Base-by-base conservation (phyloP, 768 basidiomycete genomes). In the Lactarius vividus region DNA sequence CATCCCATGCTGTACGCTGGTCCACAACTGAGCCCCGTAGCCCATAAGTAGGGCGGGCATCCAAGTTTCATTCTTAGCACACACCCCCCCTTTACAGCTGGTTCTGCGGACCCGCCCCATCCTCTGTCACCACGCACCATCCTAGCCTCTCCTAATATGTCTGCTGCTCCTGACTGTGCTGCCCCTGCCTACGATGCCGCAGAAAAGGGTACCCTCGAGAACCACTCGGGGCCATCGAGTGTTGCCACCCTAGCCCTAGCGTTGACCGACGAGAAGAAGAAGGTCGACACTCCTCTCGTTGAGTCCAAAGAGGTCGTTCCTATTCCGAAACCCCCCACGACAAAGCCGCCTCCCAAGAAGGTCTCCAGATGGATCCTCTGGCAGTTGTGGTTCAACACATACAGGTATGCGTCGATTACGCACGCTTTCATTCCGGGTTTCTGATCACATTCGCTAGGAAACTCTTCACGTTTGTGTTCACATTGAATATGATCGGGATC, bases 371-470 rank as follows among this genome's bases (percentile, higher is more conserved):
- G 85, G 79, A 81, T 87, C 42, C 74, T 80, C 56, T 85, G 86
- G 74, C 81, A 81, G 63, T 74, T 91, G 29, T 92, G 91, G 91
- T 92, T 87, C 75, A 89, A 93, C 71, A 87, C 86, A 0, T 92
- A 93, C 72, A 80, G 88, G 90, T 87, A 64, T 9, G 80, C 68
- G 5, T 20, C 8, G 13, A 26, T 26, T 9, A 4, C 20, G 42
- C 9, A 6, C 9, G 13, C 49, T 33, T 64, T 70, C 26, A 52
- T 63, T 33, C 55, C 20, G 9, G 55, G 31, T 65, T 16, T 42
- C 11, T 35, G 56, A 33, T 31, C n/a, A 59, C 20, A 35, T 57
- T 49, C 29, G 18, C n/a, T 66, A 91, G 90, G 57, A 92, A 91
- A 77, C 88, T 93, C 66, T 93, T 88, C 75, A 84, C 83, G 0